These are phyloP conservation scores for Pythium aphanidermatum DNA, from an alignment of 352 stramenopile species.

Conservation along the genomic window DNA sequence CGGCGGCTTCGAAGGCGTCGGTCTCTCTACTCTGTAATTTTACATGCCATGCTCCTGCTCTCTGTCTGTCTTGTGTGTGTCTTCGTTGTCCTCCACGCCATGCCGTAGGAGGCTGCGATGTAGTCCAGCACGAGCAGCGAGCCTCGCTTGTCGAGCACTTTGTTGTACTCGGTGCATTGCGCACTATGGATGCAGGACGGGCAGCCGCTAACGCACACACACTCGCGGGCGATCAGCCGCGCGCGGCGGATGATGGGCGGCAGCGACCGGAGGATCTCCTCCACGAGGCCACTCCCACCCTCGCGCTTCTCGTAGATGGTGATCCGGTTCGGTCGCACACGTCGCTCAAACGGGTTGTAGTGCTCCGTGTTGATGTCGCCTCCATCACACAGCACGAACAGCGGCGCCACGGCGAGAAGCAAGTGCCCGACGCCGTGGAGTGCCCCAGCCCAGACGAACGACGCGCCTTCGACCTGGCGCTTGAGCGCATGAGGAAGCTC, in stretches of 20 bases:
- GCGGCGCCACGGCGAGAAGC: constrained; percentile 87
- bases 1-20: constrained; percentile 54
- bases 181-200: constrained; percentile 84
- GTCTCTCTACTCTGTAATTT: constrained; percentile 48
- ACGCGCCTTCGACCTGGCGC: constrained; percentile 28
- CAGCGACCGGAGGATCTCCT: constrained; percentile 63
- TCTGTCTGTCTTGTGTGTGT: neutral
- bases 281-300: constrained; percentile 81
- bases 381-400: constrained; percentile 90
- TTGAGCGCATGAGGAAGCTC: constrained; percentile 75
- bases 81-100: neutral
- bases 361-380: constrained; percentile 84
- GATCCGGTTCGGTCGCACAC: constrained; percentile 63
- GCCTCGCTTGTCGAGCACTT: constrained; percentile 80
- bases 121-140: constrained; percentile 65
- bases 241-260: constrained; percentile 49
- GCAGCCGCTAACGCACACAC: constrained; percentile 72
- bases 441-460: constrained; percentile 37
- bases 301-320: constrained; percentile 87
- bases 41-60: neutral
- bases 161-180: constrained; percentile 87
- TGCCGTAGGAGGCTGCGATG: constrained; percentile 14
- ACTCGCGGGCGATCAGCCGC: constrained; percentile 69
- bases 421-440: constrained; percentile 88
- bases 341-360: constrained; percentile 67